A percentile compares a stretch with the other conserved stretches of the same genome.
These are phyloP conservation scores for Magnusiomyces paraingens DNA, from an alignment of 1,139 yeast species.

Conservation along the genomic window DNA sequence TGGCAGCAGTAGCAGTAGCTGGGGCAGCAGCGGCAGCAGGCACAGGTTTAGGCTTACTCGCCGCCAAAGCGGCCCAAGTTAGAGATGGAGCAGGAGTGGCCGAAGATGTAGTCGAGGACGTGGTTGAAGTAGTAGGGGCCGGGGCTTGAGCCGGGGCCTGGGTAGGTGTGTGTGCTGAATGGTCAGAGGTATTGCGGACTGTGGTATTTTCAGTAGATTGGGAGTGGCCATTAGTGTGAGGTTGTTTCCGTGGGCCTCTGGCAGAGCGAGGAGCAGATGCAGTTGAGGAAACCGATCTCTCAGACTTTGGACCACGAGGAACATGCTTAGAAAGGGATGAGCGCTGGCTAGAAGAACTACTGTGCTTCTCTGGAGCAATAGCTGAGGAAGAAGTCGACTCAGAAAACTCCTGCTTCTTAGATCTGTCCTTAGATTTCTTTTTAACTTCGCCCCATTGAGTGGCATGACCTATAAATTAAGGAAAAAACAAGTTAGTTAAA, in stretches of 20 bases:
- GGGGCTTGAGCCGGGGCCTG: slow-evolving; percentile 1
- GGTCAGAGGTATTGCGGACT: slow-evolving; percentile 20
- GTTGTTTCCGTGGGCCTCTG: background rate
- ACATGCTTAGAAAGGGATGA: slow-evolving; percentile 11
- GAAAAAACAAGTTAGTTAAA: slow-evolving; percentile 9
- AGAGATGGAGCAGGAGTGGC: slow-evolving; percentile 20
- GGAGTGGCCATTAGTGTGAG: slow-evolving; percentile 2
- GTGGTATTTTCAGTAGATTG: slow-evolving; percentile 1
- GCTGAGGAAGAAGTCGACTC: background rate
- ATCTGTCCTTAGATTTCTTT: slow-evolving; percentile 46
- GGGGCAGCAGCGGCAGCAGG: slow-evolving; percentile 18
- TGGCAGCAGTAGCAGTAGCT: slow-evolving; percentile 18
- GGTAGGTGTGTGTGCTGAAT: slow-evolving; percentile 16
- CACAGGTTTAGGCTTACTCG: slow-evolving; percentile 27
- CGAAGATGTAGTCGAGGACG: slow-evolving; percentile 12
- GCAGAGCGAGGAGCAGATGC: slow-evolving; percentile 12
- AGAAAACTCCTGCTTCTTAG: slow-evolving; percentile 26
- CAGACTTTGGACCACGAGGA: slow-evolving; percentile 16
- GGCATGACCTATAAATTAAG: slow-evolving; percentile 32
- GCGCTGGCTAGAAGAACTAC: slow-evolving; percentile 9
- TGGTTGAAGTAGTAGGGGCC: slow-evolving; percentile 7
- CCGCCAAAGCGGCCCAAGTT: slow-evolving; percentile 40
- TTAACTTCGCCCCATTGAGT: slow-evolving; percentile 59
- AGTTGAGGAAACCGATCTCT: slow-evolving; percentile 4
- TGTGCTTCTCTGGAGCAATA: slow-evolving; percentile 11